These are phyloP conservation scores for Pseudocercospora eumusae DNA, from an alignment of 2,329 filamentous ascomycete genomes.

Conservation along the genomic window DNA sequence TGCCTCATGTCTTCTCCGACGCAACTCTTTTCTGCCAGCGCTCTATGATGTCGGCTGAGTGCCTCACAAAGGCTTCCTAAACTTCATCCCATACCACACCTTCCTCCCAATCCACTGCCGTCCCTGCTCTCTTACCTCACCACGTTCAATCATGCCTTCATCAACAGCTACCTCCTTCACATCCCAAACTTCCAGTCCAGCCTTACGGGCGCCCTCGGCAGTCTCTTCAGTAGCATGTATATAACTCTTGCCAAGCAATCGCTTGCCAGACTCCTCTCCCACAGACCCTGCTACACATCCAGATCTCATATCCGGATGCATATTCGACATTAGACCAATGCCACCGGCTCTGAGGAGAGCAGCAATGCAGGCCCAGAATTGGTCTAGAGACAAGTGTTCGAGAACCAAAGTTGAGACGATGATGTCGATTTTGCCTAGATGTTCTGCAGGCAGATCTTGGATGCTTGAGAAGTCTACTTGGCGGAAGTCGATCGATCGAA, in stretches of 20 bases:
- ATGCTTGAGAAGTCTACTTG: slow-evolving; percentile 13
- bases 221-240: slow-evolving; percentile 57
- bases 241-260: slow-evolving; percentile 62
- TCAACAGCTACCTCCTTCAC: slow-evolving; percentile 13
- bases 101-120: slow-evolving; percentile 1
- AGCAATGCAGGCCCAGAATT: slow-evolving; percentile 53
- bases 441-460: slow-evolving; percentile 18
- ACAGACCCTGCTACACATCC: slow-evolving; percentile 64
- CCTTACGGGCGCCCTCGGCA: slow-evolving; percentile 48
- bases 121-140: neutral
- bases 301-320: slow-evolving; percentile 66
- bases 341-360: slow-evolving; percentile 50
- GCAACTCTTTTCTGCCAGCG: too few relatives aligned
- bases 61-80: slow-evolving; percentile 4
- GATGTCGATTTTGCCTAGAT: slow-evolving; percentile 11
- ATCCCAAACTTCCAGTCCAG: slow-evolving; percentile 37
- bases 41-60: too few relatives aligned
- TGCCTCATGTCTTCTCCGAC: too few relatives aligned
- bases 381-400: slow-evolving; percentile 60
- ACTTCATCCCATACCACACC: slow-evolving; percentile 1
- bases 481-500: slow-evolving; percentile 8
- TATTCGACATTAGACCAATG: slow-evolving; percentile 64
- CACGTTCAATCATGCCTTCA: neutral
- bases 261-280: slow-evolving; percentile 53
- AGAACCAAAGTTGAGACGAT: slow-evolving; percentile 64